Evolutionary conservation across 352 stramenopile species (phyloP).

Genomic region (Phytophthora ramorum): DNA sequence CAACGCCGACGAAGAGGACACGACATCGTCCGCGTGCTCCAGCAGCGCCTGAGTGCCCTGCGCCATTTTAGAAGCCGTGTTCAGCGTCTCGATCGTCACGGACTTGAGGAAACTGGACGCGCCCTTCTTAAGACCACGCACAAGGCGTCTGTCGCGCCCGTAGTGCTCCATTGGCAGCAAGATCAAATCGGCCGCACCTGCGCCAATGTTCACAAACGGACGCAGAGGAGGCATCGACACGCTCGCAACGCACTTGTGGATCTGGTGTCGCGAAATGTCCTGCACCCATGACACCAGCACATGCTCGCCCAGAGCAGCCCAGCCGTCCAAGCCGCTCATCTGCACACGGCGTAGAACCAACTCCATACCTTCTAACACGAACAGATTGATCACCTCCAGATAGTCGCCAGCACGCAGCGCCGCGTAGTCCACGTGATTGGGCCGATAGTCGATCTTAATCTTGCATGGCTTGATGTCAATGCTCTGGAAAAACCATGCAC

Average conservation of each 20-base stretch:
- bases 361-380: conserved; percentile 90
- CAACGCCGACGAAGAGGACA: conserved; percentile 67
- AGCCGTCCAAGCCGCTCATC: conserved; percentile 84
- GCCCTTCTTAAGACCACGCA: conserved; percentile 87
- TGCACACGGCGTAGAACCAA: conserved; percentile 85
- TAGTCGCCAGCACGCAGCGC: conserved; percentile 86
- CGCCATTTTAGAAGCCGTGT: conserved; percentile 84
- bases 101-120: conserved; percentile 90
- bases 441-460: conserved; percentile 92
- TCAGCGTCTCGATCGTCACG: conserved; percentile 89
- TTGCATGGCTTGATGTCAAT: conserved; percentile 89
- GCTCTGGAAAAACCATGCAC: conserved; percentile 88
- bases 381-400: conserved; percentile 90
- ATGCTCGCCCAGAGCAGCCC: conserved; percentile 71
- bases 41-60: conserved; percentile 84
- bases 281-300: conserved; percentile 89
- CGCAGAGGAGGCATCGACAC: conserved; percentile 87
- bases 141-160: conserved; percentile 76
- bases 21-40: conserved; percentile 84
- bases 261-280: conserved; percentile 88
- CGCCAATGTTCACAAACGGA: conserved; percentile 88
- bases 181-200: conserved; percentile 85
- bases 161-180: conserved; percentile 90
- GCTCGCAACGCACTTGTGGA: conserved; percentile 90
- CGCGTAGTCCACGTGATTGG: conserved; percentile 88